Percentiles rank a stretch among this genome's conserved stretches.
Evolutionary conservation across 768 basidiomycete species (phyloP).

Genomic region (Daedaleopsis nitida): DNA sequence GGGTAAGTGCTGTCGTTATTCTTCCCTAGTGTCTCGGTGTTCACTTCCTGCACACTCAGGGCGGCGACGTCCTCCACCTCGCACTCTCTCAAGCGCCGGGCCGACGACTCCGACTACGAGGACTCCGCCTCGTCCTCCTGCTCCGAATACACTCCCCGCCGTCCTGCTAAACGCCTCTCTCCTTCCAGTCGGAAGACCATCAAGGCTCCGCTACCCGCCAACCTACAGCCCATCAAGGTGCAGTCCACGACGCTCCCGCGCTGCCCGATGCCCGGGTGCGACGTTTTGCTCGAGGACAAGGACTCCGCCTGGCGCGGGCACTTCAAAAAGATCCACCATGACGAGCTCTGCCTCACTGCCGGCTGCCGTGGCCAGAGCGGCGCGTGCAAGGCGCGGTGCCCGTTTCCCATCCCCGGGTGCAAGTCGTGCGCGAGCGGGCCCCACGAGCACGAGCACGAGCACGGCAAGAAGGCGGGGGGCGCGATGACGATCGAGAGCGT

Average conservation of each 20-base stretch:
- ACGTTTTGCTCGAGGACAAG: background rate
- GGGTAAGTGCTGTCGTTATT: background rate
- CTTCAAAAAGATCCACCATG: conserved; percentile 5
- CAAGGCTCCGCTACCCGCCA: background rate
- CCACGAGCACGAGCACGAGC: background rate
- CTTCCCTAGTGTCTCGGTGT: background rate
- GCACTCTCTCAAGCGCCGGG: background rate
- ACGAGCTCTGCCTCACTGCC: background rate
- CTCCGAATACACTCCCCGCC: background rate
- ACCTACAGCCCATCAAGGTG: conserved; percentile 3
- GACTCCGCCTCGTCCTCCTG: background rate
- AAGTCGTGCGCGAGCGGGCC: background rate
- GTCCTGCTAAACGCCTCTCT: background rate
- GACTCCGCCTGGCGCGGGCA: conserved; percentile 9
- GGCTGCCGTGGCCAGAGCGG: background rate
- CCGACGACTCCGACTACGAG: background rate
- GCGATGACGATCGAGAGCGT: conserved; percentile 12
- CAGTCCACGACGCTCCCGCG: background rate
- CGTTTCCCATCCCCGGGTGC: background rate
- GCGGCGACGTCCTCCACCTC: background rate
- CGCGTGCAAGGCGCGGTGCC: background rate
- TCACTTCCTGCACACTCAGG: background rate
- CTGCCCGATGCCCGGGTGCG: conserved; percentile 9
- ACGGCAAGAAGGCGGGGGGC: background rate
- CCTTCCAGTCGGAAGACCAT: background rate